These are phyloP conservation scores for Lepidium didymum DNA, from an alignment of 345 rosid species.

Conservation along the genomic window DNA sequence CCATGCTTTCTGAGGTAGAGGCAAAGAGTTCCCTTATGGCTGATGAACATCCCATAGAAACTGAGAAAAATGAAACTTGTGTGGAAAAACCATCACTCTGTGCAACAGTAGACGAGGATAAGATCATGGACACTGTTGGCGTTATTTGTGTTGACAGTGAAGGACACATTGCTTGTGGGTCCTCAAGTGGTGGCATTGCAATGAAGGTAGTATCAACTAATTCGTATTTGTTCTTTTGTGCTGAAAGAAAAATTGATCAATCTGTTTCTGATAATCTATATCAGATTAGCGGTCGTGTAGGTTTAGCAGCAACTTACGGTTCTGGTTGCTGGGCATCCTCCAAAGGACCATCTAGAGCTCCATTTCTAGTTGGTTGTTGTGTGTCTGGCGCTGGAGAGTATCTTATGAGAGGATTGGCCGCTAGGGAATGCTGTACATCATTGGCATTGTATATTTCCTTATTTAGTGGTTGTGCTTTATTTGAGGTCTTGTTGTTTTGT, in stretches of 20 bases:
- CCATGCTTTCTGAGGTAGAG: slow-evolving; percentile 57
- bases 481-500: background rate
- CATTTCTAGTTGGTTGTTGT: slow-evolving; percentile 73
- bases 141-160: slow-evolving; percentile 79
- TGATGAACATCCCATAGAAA: slow-evolving; percentile 12
- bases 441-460: slow-evolving; percentile 49
- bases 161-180: slow-evolving; percentile 81
- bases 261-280: background rate
- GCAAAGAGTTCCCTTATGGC: slow-evolving; percentile 18
- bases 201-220: slow-evolving; percentile 50
- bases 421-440: slow-evolving; percentile 80
- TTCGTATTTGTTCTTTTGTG: background rate
- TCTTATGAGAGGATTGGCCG: slow-evolving; percentile 91
- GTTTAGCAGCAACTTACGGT: slow-evolving; percentile 87
- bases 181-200: slow-evolving; percentile 95
- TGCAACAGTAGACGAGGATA: slow-evolving; percentile 38
- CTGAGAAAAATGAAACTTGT: slow-evolving; percentile 31
- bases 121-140: slow-evolving; percentile 85
- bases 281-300: slow-evolving; percentile 91
- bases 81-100: background rate
- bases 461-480: background rate
- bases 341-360: slow-evolving; percentile 60
- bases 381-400: slow-evolving; percentile 89
- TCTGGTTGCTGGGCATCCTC: slow-evolving; percentile 96
- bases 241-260: background rate